Evolutionary conservation across 1,139 yeast genomes (phyloP), one percentile per base, ranked within the genome.

Genomic region (Scheffersomyces stambukii): DNA sequence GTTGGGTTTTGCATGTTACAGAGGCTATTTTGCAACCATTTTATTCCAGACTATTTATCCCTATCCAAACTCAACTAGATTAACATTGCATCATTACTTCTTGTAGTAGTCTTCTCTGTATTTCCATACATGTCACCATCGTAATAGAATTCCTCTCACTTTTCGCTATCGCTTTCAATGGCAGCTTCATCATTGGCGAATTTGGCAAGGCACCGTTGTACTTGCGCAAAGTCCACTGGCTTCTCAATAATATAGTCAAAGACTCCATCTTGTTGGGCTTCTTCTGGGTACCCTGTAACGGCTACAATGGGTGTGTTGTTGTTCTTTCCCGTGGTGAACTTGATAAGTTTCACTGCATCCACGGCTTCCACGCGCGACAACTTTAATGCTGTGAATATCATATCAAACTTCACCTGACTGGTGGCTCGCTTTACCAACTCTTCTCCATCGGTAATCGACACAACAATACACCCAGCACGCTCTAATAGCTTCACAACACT

Each of bases 341-440:
- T 79, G 35, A 91, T 75, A 40, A 91, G 62, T 41, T 83, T 80
- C 5, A 82, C 82, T 19, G 93, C 81, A 54, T 85, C 95, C 9
- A 79, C 67, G 2, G 86, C 81, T 31, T 70, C 77, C 19, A 84
- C 65, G 41, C 79, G 78, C 9, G 83, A 75, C 16, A 84, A 60
- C 43, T 75, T 75, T 36, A 82, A 65, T 2, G 91, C 91, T 0
- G 94, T 79, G 37, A 89, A 67, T 20, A 91, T 86, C 24, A 88
- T 46, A 54, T 89, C 96, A 59, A 86, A 91, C 45, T 76, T 79
- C 15, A 86, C 85, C 32, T 80, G 81, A 22, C 95, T 83, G 0
- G 94, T 82, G 5, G 91, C 88, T 33, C 93, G 60, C 36, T 94
- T 70, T 9, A 88, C 75, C 31, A 88, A 66, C 40, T 86, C 96